These are phyloP conservation scores for Dictyostelium capitatum DNA, from an alignment of 78 protist species.

Conservation along the genomic window DNA sequence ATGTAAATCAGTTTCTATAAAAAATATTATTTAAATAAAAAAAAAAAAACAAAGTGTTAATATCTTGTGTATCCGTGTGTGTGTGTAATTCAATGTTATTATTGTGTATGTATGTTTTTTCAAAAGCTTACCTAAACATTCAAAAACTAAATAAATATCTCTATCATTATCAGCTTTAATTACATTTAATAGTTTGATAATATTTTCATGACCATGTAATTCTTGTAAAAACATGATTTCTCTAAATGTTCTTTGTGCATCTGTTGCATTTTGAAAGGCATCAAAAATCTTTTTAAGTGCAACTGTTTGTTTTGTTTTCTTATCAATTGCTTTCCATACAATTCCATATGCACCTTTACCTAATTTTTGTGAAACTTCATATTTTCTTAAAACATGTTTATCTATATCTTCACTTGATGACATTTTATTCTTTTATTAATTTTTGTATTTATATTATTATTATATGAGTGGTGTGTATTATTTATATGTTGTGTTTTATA, in stretches of 20 bases:
- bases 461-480: background rate
- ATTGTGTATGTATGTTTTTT: background rate
- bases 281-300: constrained; percentile 99
- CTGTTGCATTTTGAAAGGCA: constrained; percentile 98
- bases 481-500: too few relatives aligned
- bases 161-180: constrained; percentile 97
- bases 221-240: constrained; percentile 98
- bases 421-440: constrained; percentile 8
- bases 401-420: constrained; percentile 91
- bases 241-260: constrained; percentile 99
- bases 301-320: constrained; percentile 88
- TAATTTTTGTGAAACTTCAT: constrained; percentile 91
- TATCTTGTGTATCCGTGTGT: background rate
- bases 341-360: constrained; percentile 99
- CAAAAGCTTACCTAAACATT: constrained; percentile 90
- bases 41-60: background rate
- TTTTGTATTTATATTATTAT: background rate
- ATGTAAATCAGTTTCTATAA: constrained; percentile 96
- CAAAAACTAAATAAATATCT: constrained; percentile 98
- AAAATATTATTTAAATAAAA: background rate
- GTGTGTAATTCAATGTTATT: background rate
- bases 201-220: constrained; percentile 94
- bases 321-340: constrained; percentile 97
- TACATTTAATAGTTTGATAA: constrained; percentile 93
- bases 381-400: constrained; percentile 91